Conservation (phyloP, 768 basidiomycete genomes). For the Harrya chromipes region DNA sequence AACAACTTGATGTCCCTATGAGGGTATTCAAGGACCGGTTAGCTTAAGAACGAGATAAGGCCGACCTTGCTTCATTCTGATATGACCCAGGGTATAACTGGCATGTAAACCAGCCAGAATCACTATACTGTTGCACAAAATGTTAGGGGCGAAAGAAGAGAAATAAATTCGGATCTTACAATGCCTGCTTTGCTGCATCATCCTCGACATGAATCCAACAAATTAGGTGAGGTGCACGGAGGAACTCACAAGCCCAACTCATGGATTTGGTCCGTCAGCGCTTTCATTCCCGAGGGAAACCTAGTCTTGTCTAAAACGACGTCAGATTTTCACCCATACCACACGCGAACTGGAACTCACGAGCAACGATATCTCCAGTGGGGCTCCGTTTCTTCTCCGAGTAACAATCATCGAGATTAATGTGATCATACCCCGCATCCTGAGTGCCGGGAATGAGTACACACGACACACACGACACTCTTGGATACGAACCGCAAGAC, state of each 20-base stretch:
- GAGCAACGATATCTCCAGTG: slow-evolving; percentile 53
- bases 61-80: slow-evolving; percentile 54
- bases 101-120: slow-evolving; percentile 69
- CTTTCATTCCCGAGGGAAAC: slow-evolving; percentile 59
- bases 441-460: slow-evolving; percentile 20
- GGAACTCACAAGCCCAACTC: slow-evolving; percentile 50
- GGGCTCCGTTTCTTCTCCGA: slow-evolving; percentile 52
- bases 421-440: slow-evolving; percentile 56
- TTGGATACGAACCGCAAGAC: slow-evolving; percentile 41
- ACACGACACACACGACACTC: not conserved
- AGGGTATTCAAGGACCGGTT: not conserved
- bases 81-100: slow-evolving; percentile 63
- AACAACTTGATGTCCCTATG: slow-evolving; percentile 55
- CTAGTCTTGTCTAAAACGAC: slow-evolving; percentile 39
- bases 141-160: slow-evolving; percentile 4
- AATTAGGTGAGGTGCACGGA: not conserved
- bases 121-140: slow-evolving; percentile 48
- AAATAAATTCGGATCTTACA: slow-evolving; percentile 34
- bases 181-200: slow-evolving; percentile 55
- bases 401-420: slow-evolving; percentile 67
- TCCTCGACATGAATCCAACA: not conserved
- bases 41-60: not conserved
- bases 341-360: slow-evolving; percentile 26
- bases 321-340: not conserved
- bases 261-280: slow-evolving; percentile 54